phyloP scores from a whole-genome alignment of 768 basidiomycete species.

The Tubosaeta brunneosetosa region DNA sequence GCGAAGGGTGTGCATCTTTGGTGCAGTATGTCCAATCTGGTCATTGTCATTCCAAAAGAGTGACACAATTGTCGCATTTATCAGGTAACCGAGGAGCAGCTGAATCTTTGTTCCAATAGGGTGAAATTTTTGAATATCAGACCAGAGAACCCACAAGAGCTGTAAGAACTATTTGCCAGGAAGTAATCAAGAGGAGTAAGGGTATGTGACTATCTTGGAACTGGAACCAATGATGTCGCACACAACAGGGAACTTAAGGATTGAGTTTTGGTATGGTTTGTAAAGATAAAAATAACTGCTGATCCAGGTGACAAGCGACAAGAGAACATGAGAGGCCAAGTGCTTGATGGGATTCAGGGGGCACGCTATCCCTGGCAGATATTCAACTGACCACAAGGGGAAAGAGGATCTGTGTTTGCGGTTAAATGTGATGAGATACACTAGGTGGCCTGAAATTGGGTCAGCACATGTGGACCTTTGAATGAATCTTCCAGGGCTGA shows the following conservation, averaged over 20 bases:
- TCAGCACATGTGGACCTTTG: slow-evolving; percentile 54
- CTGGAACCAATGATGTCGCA: slow-evolving; percentile 80
- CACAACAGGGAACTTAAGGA: slow-evolving; percentile 54
- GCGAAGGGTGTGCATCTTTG: slow-evolving; percentile 60
- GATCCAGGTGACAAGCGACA: slow-evolving; percentile 76
- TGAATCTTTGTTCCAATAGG: slow-evolving; percentile 78
- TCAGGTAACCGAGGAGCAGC: slow-evolving; percentile 37
- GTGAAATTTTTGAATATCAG: slow-evolving; percentile 96
- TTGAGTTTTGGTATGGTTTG: slow-evolving; percentile 67
- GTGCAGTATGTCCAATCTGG: slow-evolving; percentile 97
- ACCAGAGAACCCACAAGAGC: slow-evolving; percentile 83
- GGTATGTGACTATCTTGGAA: slow-evolving; percentile 56
- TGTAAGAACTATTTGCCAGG: slow-evolving; percentile 94
- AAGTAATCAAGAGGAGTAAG: slow-evolving; percentile 1
- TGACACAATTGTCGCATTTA: slow-evolving; percentile 43
- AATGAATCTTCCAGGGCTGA: slow-evolving; percentile 68
- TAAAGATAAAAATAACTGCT: slow-evolving; percentile 94
- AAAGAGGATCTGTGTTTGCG: slow-evolving; percentile 53
- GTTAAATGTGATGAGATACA: slow-evolving; percentile 5
- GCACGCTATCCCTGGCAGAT: slow-evolving; percentile 79
- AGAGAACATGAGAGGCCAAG: slow-evolving; percentile 27
- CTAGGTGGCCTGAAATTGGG: slow-evolving; percentile 52
- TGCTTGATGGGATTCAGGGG: slow-evolving; percentile 55
- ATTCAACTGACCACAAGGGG: slow-evolving; percentile 87
- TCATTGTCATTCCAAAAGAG: slow-evolving; percentile 83